Percentiles rank a stretch among this genome's conserved stretches.
These are phyloP conservation scores for Saccharomyces hybrid DNA, from an alignment of 1,139 yeast genomes.

Conservation along the genomic window DNA sequence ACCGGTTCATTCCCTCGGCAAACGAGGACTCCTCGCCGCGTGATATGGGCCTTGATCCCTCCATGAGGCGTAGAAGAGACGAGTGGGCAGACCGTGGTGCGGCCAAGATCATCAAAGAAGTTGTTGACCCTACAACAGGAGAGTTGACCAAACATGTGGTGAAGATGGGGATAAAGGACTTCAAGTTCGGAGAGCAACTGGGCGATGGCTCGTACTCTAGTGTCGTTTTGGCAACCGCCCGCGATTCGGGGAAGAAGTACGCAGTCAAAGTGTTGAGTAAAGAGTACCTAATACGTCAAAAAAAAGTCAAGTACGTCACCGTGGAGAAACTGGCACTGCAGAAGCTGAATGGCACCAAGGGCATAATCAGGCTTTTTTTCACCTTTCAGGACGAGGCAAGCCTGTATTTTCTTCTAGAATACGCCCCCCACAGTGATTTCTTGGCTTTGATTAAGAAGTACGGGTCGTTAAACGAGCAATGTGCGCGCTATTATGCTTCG, in stretches of 20 bases:
- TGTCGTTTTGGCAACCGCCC: constrained; percentile 59
- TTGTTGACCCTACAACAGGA: constrained; percentile 38
- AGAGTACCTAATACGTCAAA: constrained; percentile 64
- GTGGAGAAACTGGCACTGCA: constrained; percentile 68
- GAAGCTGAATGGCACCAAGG: constrained; percentile 56
- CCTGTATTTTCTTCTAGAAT: constrained; percentile 65
- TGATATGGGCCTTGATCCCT: constrained; percentile 15
- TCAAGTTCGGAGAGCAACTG: constrained; percentile 56
- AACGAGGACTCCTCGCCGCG: constrained; percentile 10
- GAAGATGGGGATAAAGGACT: constrained; percentile 50
- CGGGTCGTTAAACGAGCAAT: constrained; percentile 46
- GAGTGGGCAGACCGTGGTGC: constrained; percentile 33
- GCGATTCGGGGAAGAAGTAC: constrained; percentile 43
- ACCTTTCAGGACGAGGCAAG: constrained; percentile 68
- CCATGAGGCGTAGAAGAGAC: constrained; percentile 19
- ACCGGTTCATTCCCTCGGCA: constrained; percentile 12
- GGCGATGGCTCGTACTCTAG: constrained; percentile 79
- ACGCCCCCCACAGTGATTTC: constrained; percentile 70
- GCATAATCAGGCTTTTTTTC: constrained; percentile 61
- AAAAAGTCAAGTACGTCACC: constrained; percentile 67
- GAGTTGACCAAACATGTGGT: constrained; percentile 38
- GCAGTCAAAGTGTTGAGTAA: constrained; percentile 69
- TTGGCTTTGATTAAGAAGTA: constrained; percentile 48
- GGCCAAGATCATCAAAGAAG: constrained; percentile 40
- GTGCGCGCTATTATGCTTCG: constrained; percentile 46